Base-by-base conservation (phyloP, 352 stramenopile species). In the Phytophthora fragariaefolia region DNA sequence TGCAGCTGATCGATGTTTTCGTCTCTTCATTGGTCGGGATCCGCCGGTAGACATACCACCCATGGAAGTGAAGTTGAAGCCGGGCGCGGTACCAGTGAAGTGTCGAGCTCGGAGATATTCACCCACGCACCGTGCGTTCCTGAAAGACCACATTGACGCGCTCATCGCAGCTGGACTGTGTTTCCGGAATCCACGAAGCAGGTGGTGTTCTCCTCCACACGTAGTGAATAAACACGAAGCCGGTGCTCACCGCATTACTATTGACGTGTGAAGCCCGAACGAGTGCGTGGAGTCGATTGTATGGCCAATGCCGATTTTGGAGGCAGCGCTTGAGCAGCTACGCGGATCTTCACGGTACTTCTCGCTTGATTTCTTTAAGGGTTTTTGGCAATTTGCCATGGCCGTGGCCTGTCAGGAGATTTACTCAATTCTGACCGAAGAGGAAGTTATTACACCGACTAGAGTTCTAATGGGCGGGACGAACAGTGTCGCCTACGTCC, bases 311-410 rank as follows among this genome's bases (percentile, higher is more conserved):
- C 54, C 62, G 1, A 34, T 70, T 1, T 23, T 64, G 12, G 62
- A 70, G 12, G 54, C 38, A 7, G 24, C 20, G 0, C 56, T 70
- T 17, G 38, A 70, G 3, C 18, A 23, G 6, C n/a, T 60, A 0
- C 46, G 62, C 13, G 62, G 62, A 3, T 65, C 54, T 10, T 65
- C 27, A 1, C 10, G 36, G 15, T 70, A 65, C 20, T 65, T 70
- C 23, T 58, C 62, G 32, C 32, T 64, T 1, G 53, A 70, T 20
- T 60, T 64, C 4, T 70, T 70, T 4, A 64, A 64, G 27, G 47
- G 46, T 4, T 60, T 67, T 20, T 70, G 62, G 36, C 53, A 64
- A 12, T 70, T 70, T 34, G 54, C 34, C 26, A 60, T 65, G 47
- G 20, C 46, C 0, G 15, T 24, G 15, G 10, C 0, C 0, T 70